Evolutionary conservation across 345 rosid species (phyloP), one percentile per base, ranked within the genome.

Genomic region (Citrus unshiu): DNA sequence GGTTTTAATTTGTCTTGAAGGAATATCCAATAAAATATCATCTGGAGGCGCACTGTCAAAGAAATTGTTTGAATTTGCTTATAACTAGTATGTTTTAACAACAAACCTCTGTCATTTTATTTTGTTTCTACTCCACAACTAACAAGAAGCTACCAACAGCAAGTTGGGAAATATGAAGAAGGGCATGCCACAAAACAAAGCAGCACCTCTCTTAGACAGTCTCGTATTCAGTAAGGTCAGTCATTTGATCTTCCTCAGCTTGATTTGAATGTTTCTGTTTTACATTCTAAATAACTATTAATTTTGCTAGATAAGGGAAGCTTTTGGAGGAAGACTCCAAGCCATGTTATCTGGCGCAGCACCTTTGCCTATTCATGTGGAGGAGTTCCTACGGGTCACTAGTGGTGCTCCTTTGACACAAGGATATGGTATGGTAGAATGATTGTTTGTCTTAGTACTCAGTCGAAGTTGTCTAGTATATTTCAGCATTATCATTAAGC

Each of bases 341-440:
- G 84, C 88, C 77, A 40, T 94, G 84, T 84, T 93, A 46, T 94
- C 99, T 68, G 98, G 99, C 19, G 99, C 99, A 30, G 99, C 99
- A 4, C 99, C 98, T 77, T 79, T 94, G 86, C 88, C 99, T 77
- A 87, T 78, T 77, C 97, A 96, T 59, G 99, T 94, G 29, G 98
- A 96, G 80, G 99, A 94, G 84, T 94, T 96, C 77, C 34, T 94
- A 71, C 85, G 98, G 86, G 94, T 96, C 83, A 89, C 89, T 22
- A 87, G 92, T 80, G 88, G 97, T 77, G 88, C 97, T 78, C 88
- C 88, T 65, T 84, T 96, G 54, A 87, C 99, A 54, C 99, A 96
- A 84, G 99, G 99, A 82, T 96, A 96, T 74, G 99, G 97, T 93
- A 89, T 77, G 86, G 14, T 5, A 68, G 22, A 65, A 27, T 13